Evolutionary conservation across 2,329 filamentous ascomycete genomes (phyloP), one percentile per base, ranked within the genome.

Genomic region (Aspergillus uvarum): DNA sequence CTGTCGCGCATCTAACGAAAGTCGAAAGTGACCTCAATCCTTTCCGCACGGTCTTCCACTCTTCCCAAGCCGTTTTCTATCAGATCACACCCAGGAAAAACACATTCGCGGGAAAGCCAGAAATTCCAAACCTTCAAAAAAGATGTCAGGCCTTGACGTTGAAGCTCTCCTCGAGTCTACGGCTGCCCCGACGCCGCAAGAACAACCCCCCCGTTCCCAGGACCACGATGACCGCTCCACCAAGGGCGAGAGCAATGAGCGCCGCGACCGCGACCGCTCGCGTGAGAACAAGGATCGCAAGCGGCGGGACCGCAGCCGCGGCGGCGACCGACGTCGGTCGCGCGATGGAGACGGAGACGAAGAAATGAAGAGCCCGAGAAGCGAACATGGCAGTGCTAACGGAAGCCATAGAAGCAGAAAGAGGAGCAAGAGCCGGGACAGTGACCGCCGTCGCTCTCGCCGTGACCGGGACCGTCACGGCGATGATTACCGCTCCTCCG

Each of bases 161-260:
- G 93, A 97, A 82, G 91, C 92, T 67, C 85, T 97, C 66, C 87
- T 97, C 68, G 92, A 96, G 78, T 91, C 90, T 54, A 91, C 90
- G 64, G 91, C 90, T 55, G 88, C 87, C 74, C 82, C 83, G 51
- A 65, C 68, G 50, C 67, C 73, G 48, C 70, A 73, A 51, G 66
- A 74, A 19, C 60, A 74, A 19, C 60, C 72, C 44, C 67, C 72
- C 60, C 71, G 72, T 31, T 65, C 76, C 66, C 85, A 86, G 64
- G 84, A 87, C 65, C 80, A 82, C 65, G 85, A 87, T 67, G 79
- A 82, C 69, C 82, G 84, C 59, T 81, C 83, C 14, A 44, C 38
- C 65, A 87, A 81, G 65, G 77, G 79, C 64, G 85, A 85, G 58
- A 78, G 81, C 65, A 79, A 78, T 67, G 82, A 86, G 65, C 82